Evolutionary conservation across 73 alveolate genomes (phyloP), one percentile per base, ranked within the genome.

Genomic region (Paramecium primaurelia): DNA sequence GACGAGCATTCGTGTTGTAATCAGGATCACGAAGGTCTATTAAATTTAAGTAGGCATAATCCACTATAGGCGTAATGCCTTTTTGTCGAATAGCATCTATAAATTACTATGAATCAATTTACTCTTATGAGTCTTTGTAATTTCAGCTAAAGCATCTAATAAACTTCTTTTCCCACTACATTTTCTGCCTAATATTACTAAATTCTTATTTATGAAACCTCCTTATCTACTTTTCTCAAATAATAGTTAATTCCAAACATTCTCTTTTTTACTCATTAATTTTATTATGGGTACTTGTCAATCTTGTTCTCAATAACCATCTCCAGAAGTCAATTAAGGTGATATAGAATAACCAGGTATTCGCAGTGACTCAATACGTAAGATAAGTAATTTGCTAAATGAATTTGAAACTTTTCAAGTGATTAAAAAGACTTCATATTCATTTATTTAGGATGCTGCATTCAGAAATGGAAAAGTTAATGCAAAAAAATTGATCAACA

Each of bases 211-310:
- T 25, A 59, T 40, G 77, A 30, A 89, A 44, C 75, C 58, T 30
- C 75, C 51, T 14, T 40, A 58, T 45, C 88, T 42, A 28, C 85
- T 60, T 45, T 77, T 89, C 34, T 89, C 94, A 71, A 36, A 59
- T 45, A 89, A 73, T n/a, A 89, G 71, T 18, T 64, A 40, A 71
- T 89, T 89, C 94, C 94, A 89, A 37, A 89, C 86, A 71, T 89
- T 89, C 86, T 89, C 90, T 54, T 51, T 89, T 47, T 71, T 89
- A 47, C 75, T 80, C 75, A 80, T 80, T 80, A 26, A 26, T 11
- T 34, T 42, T 80, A 80, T 20, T 54, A 80, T 80, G 91, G 91
- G 91, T 25, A 30, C 45, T 42, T 80, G 91, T 47, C 45, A 80
- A 80, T 80, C 91, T 45, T 80, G 91, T 80, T 20, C 34, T 36